A percentile compares a stretch with the other conserved stretches of the same genome.
Evolutionary conservation across 139 green algal species (phyloP).

Genomic region (Gonium pectorale): DNA sequence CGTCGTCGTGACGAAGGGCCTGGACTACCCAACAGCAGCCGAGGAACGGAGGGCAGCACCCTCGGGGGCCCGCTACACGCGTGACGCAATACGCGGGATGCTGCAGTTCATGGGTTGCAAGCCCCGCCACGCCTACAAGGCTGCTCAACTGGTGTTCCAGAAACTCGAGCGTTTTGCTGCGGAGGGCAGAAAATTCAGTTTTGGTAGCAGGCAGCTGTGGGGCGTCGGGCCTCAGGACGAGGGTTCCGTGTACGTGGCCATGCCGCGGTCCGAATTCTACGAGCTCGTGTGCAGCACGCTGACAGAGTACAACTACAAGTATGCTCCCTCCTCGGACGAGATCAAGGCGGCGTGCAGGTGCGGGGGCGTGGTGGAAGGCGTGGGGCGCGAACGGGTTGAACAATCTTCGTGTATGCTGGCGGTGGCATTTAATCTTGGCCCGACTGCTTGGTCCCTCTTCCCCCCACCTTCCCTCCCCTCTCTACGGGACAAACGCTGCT

Average conservation of each 20-base stretch:
- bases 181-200: constrained; percentile 10
- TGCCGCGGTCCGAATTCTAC: constrained; percentile 59
- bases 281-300: constrained; percentile 56
- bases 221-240: background rate
- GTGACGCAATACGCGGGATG: constrained; percentile 68
- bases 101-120: constrained; percentile 88
- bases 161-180: constrained; percentile 29
- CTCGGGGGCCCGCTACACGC: constrained; percentile 74
- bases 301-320: constrained; percentile 62
- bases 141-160: constrained; percentile 22
- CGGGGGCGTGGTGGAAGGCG: too few relatives aligned
- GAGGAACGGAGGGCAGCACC: constrained; percentile 30
- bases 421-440: too few relatives aligned
- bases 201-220: constrained; percentile 23
- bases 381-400: too few relatives aligned
- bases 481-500: too few relatives aligned
- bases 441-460: too few relatives aligned
- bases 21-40: background rate
- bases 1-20: constrained; percentile 35
- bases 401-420: too few relatives aligned
- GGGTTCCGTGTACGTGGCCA: constrained; percentile 26
- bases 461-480: too few relatives aligned
- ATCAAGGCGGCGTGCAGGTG: constrained; percentile 66
- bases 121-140: constrained; percentile 77
- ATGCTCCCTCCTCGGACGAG: constrained; percentile 54